Evolutionary conservation across 768 basidiomycete genomes (phyloP).

Genomic region (Neoboletus magnificus): DNA sequence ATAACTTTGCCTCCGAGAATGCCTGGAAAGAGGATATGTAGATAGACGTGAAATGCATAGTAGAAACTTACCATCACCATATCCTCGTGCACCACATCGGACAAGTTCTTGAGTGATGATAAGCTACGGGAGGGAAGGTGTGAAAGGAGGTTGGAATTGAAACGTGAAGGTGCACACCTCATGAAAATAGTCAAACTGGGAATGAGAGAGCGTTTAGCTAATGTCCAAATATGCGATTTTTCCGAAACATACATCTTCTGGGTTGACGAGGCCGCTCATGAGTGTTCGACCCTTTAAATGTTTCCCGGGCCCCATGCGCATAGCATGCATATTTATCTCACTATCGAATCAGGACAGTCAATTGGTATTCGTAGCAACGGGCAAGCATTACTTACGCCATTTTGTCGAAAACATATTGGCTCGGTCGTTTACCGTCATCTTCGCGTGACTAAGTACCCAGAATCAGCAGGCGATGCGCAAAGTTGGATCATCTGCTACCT

Average conservation of each 20-base stretch:
- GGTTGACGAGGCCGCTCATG: slow-evolving; percentile 69
- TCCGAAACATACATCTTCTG: slow-evolving; percentile 55
- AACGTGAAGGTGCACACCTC: slow-evolving; percentile 46
- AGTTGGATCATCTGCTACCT: slow-evolving; percentile 14
- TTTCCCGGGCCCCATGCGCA: slow-evolving; percentile 89
- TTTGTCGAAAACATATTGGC: slow-evolving; percentile 69
- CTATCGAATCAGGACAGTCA: slow-evolving; percentile 28
- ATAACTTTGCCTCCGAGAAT: slow-evolving; percentile 62
- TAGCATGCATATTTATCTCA: slow-evolving; percentile 74
- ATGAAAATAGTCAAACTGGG: slow-evolving; percentile 67
- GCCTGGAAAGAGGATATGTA: slow-evolving; percentile 10
- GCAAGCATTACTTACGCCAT: slow-evolving; percentile 57
- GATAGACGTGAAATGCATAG: not conserved
- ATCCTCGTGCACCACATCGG: slow-evolving; percentile 56
- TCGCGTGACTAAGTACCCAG: slow-evolving; percentile 52
- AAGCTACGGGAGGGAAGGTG: slow-evolving; percentile 32
- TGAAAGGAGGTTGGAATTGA: not conserved
- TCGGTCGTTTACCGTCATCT: slow-evolving; percentile 86
- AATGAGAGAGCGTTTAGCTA: slow-evolving; percentile 19
- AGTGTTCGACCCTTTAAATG: slow-evolving; percentile 76
- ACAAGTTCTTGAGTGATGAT: slow-evolving; percentile 64
- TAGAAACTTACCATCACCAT: slow-evolving; percentile 53
- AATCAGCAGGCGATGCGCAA: slow-evolving; percentile 16
- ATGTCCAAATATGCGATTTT: not conserved
- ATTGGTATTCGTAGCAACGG: not conserved